A percentile compares a stretch with the other conserved stretches of the same genome.
These are phyloP conservation scores for Aspergillus cavernicola DNA, from an alignment of 495 filamentous ascomycete species.

Conservation along the genomic window DNA sequence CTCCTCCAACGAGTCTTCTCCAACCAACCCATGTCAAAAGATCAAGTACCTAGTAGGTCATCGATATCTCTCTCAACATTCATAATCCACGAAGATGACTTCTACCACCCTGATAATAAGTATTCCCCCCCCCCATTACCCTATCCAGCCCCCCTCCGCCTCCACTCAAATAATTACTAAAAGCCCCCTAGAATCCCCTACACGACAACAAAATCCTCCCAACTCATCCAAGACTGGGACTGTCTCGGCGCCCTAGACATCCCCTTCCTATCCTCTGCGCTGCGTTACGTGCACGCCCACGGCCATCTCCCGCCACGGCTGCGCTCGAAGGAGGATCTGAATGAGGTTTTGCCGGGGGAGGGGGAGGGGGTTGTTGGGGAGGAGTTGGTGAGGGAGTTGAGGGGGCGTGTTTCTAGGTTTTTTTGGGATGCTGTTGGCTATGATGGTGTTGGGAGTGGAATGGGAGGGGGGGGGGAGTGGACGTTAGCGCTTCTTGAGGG, in stretches of 20 bases:
- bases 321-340: slow-evolving; percentile 73
- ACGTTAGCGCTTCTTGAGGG: slow-evolving; percentile 67
- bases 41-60: background rate
- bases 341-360: slow-evolving; percentile 52
- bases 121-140: slow-evolving; percentile 20
- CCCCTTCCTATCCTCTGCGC: slow-evolving; percentile 53
- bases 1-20: slow-evolving; percentile 68
- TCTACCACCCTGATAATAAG: slow-evolving; percentile 75
- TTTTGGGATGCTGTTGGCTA: too few relatives aligned
- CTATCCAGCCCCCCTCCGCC: background rate
- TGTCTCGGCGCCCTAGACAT: slow-evolving; percentile 71
- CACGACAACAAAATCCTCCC: slow-evolving; percentile 34
- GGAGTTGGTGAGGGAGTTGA: slow-evolving; percentile 11
- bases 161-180: background rate
- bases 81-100: slow-evolving; percentile 91
- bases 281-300: slow-evolving; percentile 59
- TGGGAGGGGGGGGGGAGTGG: slow-evolving; percentile 5
- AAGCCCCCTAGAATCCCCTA: slow-evolving; percentile 47
- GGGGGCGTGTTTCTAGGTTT: background rate
- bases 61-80: slow-evolving; percentile 50
- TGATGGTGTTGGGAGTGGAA: slow-evolving; percentile 10
- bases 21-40: slow-evolving; percentile 13
- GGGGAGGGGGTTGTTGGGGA: slow-evolving; percentile 45
- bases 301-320: slow-evolving; percentile 65
- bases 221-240: slow-evolving; percentile 79